Conservation (phyloP, 495 filamentous ascomycete genomes). For the Aspergillus wentii region DNA sequence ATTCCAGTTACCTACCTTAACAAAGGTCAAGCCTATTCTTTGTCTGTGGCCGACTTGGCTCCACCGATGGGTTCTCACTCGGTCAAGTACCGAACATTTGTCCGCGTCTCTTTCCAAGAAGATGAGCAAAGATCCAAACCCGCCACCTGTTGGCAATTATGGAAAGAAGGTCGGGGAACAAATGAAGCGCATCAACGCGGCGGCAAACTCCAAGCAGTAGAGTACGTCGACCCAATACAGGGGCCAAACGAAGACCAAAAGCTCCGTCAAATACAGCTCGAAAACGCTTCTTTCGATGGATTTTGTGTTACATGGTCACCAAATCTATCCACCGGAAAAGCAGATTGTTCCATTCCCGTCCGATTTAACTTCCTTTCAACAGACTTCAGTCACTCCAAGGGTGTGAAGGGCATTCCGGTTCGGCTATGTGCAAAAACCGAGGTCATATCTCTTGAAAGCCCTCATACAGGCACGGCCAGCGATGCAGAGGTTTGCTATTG, state of each 20-base stretch:
- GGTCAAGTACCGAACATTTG: conserved; percentile 71
- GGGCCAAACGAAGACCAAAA: conserved; percentile 64
- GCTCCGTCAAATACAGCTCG: conserved; percentile 70
- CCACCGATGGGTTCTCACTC: conserved; percentile 39
- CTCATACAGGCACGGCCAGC: conserved; percentile 36
- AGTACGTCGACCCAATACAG: conserved; percentile 79
- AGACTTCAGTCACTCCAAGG: conserved; percentile 97
- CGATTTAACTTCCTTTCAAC: conserved; percentile 98
- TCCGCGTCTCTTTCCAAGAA: conserved; percentile 93
- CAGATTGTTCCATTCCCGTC: conserved; percentile 78
- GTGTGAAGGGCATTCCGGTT: conserved; percentile 94
- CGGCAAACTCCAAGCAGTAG: conserved; percentile 84
- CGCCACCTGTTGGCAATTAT: conserved; percentile 84
- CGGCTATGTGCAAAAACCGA: conserved; percentile 89
- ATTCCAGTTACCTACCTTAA: conserved; percentile 95
- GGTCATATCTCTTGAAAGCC: conserved; percentile 38
- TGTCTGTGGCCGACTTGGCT: conserved; percentile 67
- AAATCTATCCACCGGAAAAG: conserved; percentile 46
- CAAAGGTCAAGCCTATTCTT: conserved; percentile 87
- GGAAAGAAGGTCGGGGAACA: conserved; percentile 88
- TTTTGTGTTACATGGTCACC: conserved; percentile 88
- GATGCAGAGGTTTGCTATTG: conserved; percentile 78
- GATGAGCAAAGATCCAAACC: conserved; percentile 82
- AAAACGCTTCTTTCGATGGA: conserved; percentile 81
- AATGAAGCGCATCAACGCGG: conserved; percentile 87